Base-by-base conservation (phyloP, 1,284 basidiomycete species). In the Trichosporon coremiiforme region DNA sequence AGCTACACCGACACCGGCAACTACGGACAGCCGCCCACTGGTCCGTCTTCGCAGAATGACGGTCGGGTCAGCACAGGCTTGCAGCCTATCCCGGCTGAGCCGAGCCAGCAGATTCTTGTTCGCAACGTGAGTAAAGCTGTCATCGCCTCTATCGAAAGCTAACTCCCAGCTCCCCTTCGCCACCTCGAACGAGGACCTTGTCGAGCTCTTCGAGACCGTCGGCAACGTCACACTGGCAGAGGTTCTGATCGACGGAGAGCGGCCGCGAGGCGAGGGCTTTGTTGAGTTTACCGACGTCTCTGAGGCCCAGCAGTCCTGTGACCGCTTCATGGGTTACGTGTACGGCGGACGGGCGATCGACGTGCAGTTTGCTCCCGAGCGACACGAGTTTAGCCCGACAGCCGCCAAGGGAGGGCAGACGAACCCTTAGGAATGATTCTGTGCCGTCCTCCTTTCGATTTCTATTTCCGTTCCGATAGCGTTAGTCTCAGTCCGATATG, bases 141-240 rank as follows among this genome's bases (percentile, higher is more conserved):
- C n/a, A n/a, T n/a, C n/a, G 17, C 15, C 31, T 41, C n/a, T n/a
- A n/a, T n/a, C n/a, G n/a, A n/a, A 41, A 22, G 25, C 55, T 15
- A 36, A 69, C 55, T 4, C 12, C 12, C 76, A 98, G 94, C 85
- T 99, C 20, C 96, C 96, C 0, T 98, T 95, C 94, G 98, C 95
- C 17, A 99, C 96, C 38, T 93, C 95, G n/a, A 97, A 98, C 83
- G 95, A 98, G 80, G 96, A 99, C 81, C 86, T 99, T 35, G 95
- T 98, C 29, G 96, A 99, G 84, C 85, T 99, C 36, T 99, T 99
- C 79, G 95, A 98, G 85, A 99, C 96, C 36, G 97, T 95, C 1
- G 96, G 96, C 10, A 91, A 90, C 74, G 96, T 99, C 38, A 91
- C 94, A 76, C 85, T 94, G 62, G 96, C 96, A 12, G 96, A 98